Base-by-base conservation (phyloP, 768 basidiomycete genomes). In the Termitomyces sp. region DNA sequence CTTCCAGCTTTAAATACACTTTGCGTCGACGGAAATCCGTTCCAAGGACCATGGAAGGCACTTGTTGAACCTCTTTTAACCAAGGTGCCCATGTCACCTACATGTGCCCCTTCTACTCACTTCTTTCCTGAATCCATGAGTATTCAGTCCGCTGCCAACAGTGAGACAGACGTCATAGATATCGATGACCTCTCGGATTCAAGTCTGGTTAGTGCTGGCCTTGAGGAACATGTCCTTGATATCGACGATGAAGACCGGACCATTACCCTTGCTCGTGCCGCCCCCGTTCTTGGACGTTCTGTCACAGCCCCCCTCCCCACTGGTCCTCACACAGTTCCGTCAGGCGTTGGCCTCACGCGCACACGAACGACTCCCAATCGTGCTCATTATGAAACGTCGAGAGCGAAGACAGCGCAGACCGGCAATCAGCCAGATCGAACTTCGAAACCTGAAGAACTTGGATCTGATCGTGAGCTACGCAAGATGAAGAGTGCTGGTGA, bases 1-100 rank as follows among this genome's bases (percentile, higher is more conserved):
- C 79, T 99, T n/a, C 82, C 86, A 20, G 79, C 80, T 32, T 76
- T 99, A 48, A 92, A 96, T 70, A 89, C 87, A 1, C 75, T 99
- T 3, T 88, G 88, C 62, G 84, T 99, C n/a, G 96, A 98, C 61
- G 89, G 87, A 18, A 99, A 99, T 69, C 94, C 95, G 8, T 98
- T 99, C 72, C 90, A 92, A 64, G 91, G 90, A 8, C 91, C 92
- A 1, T 97, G 94, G 92, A 86, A 88, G 67, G 86, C 90, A 33
- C 77, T 99, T 54, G 86, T 97, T 26, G 90, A 89, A 57, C 93
- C 94, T 0, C 76, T 98, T 49, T 76, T 94, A 9, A 79, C 85
- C 53, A 85, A 85, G 66, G 69, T 74, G 24, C 82, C 85, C 26
- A 71, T 78, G 65, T 80, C 82, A 2, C 86, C 86, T 24, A 70